Base-by-base conservation (phyloP, 1,284 basidiomycete genomes). In the Leccinum pallidistipes region DNA sequence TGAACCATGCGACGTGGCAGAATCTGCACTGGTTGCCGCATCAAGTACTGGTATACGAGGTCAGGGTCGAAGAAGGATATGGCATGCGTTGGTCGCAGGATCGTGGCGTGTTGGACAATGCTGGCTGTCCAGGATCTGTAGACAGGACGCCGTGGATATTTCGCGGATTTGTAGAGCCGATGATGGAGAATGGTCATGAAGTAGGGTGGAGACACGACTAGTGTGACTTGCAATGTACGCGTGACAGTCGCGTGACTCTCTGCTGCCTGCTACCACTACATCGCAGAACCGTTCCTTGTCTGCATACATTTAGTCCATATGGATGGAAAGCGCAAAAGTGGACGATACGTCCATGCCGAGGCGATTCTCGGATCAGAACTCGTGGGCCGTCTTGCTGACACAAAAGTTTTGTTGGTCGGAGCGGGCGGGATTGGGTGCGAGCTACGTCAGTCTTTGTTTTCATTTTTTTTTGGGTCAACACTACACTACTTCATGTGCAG, bases 341-440 rank as follows among this genome's bases (percentile, higher is more conserved):
- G 65, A 56, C 77, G 78, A 11, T 77, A 73, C 21, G 60, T 79
- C 8, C 86, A 92, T 72, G 86, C 86, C 18, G 78, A 80, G 62
- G 87, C 91, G 18, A 89, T 95, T 55, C 82, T 96, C 10, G 94
- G 94, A 6, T 77, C 84, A 53, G 87, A 91, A 64, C 75, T 92
- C 31, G 84, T 85, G 66, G 71, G 76, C 29, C 81, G 82, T 62
- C 79, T 93, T 8, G 77, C 86, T 5, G 76, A 83, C 47, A 88
- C 90, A 1, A 91, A 83, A 61, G 86, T 97, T 34, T 80, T 98
- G 63, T 83, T 98, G n/a, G 95, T 98, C 36, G 96, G 96, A 32
- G 95, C 95, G 24, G 96, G 96, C 60, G 96, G 96, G 0, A 99
- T 99, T 72, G 97, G 97, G 2, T 98, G 97, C 74, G 97, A 99